Base-by-base conservation (phyloP, 192 early-diverging fungal species). In the Gryganskiella cystojenkinii region DNA sequence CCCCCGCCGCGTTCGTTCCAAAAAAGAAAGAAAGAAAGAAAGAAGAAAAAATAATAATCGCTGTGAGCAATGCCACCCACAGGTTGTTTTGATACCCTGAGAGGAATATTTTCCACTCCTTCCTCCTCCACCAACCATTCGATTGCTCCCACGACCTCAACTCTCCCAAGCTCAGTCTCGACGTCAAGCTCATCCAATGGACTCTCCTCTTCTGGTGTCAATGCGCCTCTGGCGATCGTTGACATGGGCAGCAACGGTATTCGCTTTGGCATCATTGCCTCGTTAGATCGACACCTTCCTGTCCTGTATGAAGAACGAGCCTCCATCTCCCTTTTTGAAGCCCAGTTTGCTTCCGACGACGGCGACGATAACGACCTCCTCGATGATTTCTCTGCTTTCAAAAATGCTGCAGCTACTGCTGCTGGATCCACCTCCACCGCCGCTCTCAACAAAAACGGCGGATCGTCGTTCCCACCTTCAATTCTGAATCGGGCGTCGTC, bases 181-280 rank as follows among this genome's bases (percentile, higher is more conserved):
- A 13, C 17, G 24, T 7, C 35, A 28, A 56, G 44, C 22, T 67
- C 65, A 0, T 40, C 52, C 31, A 59, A 49, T 25, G n/a, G 45
- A 31, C 6, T 17, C 3, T 57, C 45, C 49, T 69, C 55, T 0
- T 58, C 67, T 13, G 66, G 74, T 30, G 52, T 71, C 59, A 45
- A 68, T 4, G 65, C 79, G 0, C 61, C 84, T 13, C 61, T 85
- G 2, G 87, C 80, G 11, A 81, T 88, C 10, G 66, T 88, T 8
- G 87, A 88, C 50, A 88, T 88, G 81, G 87, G 87, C 31, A 85
- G 84, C 49, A 88, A 88, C 64, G 87, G 87, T 33, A 86, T 88
- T 25, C 78, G 87, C 31, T 88, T 88, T 31, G 83, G 83, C 10
- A 85, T 88, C 42, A 73, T 86, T n/a, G 72, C 67, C 13, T 78